Base-by-base conservation (phyloP, 805 yeast genomes). In the Pichia nanzhaoensis region DNA sequence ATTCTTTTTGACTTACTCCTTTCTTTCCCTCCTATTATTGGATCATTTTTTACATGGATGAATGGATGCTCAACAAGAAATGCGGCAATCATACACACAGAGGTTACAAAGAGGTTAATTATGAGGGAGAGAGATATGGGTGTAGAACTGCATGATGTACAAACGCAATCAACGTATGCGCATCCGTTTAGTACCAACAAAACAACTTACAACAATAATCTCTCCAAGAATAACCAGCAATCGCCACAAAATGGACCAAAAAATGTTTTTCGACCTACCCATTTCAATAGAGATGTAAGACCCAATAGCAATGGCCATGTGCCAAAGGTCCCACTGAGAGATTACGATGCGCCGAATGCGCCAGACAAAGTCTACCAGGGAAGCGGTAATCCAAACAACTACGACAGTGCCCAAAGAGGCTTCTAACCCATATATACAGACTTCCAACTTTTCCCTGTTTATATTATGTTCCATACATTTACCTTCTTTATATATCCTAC, bases 11-110 rank as follows among this genome's bases (percentile, higher is more conserved):
- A 91, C 60, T 69, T 90, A 27, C 53, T 84, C 34, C 77, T 90
- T 33, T 73, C 90, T 2, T 67, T 91, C 30, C 82, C 91, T 0
- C 98, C 98, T 0, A 53, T 89, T 4, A 61, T 91, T 30, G 98
- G 98, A 1, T 70, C 80, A 2, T 64, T 89, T 32, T 74, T 89
- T 44, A 67, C 85, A 12, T 90, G 95, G 91, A 48, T 90, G 61
- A 77, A 87, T 57, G 85, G 81, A 2, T 85, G 96, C 58, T 85
- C 95, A 7, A 86, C 96, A 0, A 70, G 96, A 56, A 90, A 91
- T 61, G 95, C 96, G 0, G 90, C 91, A 0, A 56, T 87, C 55
- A 72, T 89, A 8, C 88, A 86, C 59, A 75, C 71, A 0, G 41
- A 52, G 20, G 54, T 55, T 1, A 44, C 53, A 2, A 60, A 54